Conservation (phyloP, 1,284 basidiomycete genomes). For the Cutaneotrichosporon curvatum region DNA sequence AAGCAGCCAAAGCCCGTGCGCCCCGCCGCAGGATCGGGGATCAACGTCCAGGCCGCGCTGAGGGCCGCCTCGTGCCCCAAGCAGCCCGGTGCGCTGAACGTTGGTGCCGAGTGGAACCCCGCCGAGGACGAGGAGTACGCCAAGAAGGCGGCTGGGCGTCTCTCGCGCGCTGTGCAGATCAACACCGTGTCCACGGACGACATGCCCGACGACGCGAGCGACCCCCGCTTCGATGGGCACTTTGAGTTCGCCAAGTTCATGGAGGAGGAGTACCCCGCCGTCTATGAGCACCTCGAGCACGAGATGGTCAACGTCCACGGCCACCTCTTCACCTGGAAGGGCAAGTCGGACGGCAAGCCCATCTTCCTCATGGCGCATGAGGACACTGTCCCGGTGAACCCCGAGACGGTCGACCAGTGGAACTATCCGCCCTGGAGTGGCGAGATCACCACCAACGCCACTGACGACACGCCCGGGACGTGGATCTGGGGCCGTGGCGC, state of each 20-base stretch:
- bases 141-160: constrained; percentile 30
- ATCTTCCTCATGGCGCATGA: constrained; percentile 49
- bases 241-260: constrained; percentile 43
- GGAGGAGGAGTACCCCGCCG: constrained; percentile 41
- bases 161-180: constrained; percentile 42
- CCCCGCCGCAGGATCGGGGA: too few species aligned
- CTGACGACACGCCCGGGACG: constrained; percentile 28
- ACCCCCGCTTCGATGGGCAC: constrained; percentile 43
- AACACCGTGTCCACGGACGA: constrained; percentile 47
- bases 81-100: constrained; percentile 30
- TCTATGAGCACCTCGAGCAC: constrained; percentile 39
- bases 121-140: constrained; percentile 32
- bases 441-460: constrained; percentile 41
- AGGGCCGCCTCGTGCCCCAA: constrained; percentile 23
- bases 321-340: constrained; percentile 49
- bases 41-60: background rate
- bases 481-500: constrained; percentile 53
- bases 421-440: constrained; percentile 51
- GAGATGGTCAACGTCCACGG: constrained; percentile 47
- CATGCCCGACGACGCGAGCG: constrained; percentile 28
- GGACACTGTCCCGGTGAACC: constrained; percentile 52
- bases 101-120: constrained; percentile 35
- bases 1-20: background rate
- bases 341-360: constrained; percentile 44
- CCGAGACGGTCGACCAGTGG: constrained; percentile 50